Conservation (phyloP, 2,329 filamentous ascomycete genomes). For the Nemania abortiva region DNA sequence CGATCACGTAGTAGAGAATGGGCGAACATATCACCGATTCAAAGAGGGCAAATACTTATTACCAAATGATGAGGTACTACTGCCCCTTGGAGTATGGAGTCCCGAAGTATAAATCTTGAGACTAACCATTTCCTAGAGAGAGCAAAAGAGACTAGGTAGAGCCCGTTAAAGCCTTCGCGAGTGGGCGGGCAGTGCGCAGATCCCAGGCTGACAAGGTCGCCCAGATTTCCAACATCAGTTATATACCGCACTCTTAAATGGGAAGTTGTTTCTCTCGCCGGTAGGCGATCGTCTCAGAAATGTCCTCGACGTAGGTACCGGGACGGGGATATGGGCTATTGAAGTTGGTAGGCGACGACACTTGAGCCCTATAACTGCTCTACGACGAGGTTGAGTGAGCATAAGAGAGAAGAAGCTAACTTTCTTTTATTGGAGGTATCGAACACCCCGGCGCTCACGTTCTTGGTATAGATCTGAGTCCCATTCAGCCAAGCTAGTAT, state of each 20-base stretch:
- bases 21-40: slow-evolving; percentile 46
- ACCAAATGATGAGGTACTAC: slow-evolving; percentile 45
- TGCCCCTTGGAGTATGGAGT: neutral
- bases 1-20: slow-evolving; percentile 44
- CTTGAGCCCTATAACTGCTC: neutral
- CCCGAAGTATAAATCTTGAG: neutral
- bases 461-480: slow-evolving; percentile 42
- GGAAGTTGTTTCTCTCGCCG: slow-evolving; percentile 43
- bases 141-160: slow-evolving; percentile 44
- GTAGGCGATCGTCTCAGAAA: slow-evolving; percentile 34
- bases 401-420: slow-evolving; percentile 11
- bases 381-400: too few relatives aligned
- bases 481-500: slow-evolving; percentile 44
- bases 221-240: slow-evolving; percentile 47
- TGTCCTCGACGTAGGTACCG: slow-evolving; percentile 42
- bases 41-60: slow-evolving; percentile 48
- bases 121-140: slow-evolving; percentile 30
- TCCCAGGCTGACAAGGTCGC: slow-evolving; percentile 2
- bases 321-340: slow-evolving; percentile 44
- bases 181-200: neutral
- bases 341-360: slow-evolving; percentile 39
- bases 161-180: neutral
- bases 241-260: slow-evolving; percentile 42
- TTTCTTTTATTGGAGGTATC: slow-evolving; percentile 28
- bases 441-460: slow-evolving; percentile 41